Evolutionary conservation across 129 eudicot species (phyloP), one percentile per base, ranked within the genome.

Genomic region (Flaveria trinervia): DNA sequence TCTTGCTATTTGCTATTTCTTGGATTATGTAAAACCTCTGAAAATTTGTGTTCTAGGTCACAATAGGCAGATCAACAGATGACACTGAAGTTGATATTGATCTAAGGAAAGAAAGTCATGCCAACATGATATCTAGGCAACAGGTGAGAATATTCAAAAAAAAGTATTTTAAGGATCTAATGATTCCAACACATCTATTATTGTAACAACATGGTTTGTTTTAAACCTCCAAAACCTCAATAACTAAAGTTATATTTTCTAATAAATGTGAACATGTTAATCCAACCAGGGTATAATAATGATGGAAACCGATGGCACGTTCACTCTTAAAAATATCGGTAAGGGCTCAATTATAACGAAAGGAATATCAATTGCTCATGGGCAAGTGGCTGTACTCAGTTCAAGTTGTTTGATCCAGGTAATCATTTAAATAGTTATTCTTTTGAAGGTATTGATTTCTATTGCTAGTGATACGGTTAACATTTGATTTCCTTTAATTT

Each of bases 61-160:
- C 90, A 70, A 87, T 93, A 25, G 98, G 97, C 82, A 86, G 97
- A 85, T 87, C 94, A 57, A 90, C 98, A 3, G 92, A 87, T 67
- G 98, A 87, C 76, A 65, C 82, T 62, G 86, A 82, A 76, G 95
- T 93, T 83, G 97, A 93, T 83, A 86, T 93, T 82, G 97, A 93
- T 86, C 80, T 93, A 79, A 83, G 92, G 48, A 90, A 87, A 85
- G 97, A 90, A 82, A 96, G 96, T 5, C 88, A 85, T 65, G 92
- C 98, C 52, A 88, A 90, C 85, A 88, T 85, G 82, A 90, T 93
- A 78, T 93, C 98, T 65, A 88, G 98, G 74, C 89, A 92, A 36
- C 98, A 93, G 98, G 98, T 89, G 77, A 77, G 77, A 28, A 46
- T 65, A 9, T 44, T 57, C n/a, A 10, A 39, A 39, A 61, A 9